Base-by-base conservation (phyloP, 257 asterid genomes). In the Cinchona pubescens region DNA sequence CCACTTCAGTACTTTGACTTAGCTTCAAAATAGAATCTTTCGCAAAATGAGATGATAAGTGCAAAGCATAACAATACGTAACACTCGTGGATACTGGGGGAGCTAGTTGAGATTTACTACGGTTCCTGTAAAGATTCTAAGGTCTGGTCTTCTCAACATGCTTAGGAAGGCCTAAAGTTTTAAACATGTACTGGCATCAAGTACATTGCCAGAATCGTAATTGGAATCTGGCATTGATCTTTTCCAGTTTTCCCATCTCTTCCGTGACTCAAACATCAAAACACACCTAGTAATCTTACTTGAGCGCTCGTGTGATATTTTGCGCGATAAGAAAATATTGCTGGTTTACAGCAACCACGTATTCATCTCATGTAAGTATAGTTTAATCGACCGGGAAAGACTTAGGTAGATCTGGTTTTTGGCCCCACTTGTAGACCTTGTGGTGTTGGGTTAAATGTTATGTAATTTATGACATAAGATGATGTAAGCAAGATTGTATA, bases 81-180 rank as follows among this genome's bases (percentile, higher is more conserved):
- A 23, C 9, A 8, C 32, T 56, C 27, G 37, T n/a, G 38, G 56
- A 56, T 71, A 35, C 27, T 55, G 37, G 13, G 15, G 23, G 29
- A 35, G 32, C 51, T 49, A 16, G n/a, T 18, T 16, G 30, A 56
- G 62, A 23, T 51, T 0, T 18, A 16, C 10, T 13, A 34, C 34
- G 4, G 74, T 46, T 70, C 35, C 6, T 51, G 35, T 34, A 55
- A 13, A 59, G 76, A 72, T 72, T 72, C 76, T 56, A 38, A n/a
- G 32, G 67, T 37, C 75, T 11, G n/a, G 46, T 55, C n/a, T n/a
- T n/a, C n/a, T n/a, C 75, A 55, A 71, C 76, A 35, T 72, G 55
- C 76, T n/a, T 49, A 70, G 46, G 46, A 71, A 32, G 46, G 60
- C 25, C 7, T 49, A 48, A 51, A 56, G 48, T 63, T 71, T 71